These are phyloP conservation scores for Cyclospora cayetanensis DNA, from an alignment of 169 alveolate species.

Conservation along the genomic window DNA sequence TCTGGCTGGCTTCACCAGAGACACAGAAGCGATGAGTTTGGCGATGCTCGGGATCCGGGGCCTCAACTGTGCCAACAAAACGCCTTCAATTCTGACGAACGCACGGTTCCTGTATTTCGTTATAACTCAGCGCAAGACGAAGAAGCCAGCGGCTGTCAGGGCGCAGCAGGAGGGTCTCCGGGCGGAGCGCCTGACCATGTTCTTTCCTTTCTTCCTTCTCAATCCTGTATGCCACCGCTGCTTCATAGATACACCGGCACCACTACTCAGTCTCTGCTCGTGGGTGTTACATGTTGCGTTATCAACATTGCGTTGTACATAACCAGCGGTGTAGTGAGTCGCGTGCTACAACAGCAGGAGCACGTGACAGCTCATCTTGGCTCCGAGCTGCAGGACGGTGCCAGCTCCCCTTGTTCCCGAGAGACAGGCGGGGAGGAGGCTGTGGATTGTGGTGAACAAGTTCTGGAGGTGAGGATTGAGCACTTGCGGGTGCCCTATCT, in stretches of 20 bases:
- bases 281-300: slow-evolving; percentile 57
- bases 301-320: slow-evolving; percentile 47
- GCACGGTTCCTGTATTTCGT: no score
- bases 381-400: background rate
- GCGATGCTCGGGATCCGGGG: no score
- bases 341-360: slow-evolving; percentile 68
- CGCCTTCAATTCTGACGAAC: no score
- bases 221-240: background rate
- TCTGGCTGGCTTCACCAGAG: no score
- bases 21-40: no score
- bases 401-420: background rate
- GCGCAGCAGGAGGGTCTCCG: no score
- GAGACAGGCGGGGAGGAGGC: background rate
- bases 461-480: background rate
- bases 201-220: background rate
- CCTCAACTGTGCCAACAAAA: no score
- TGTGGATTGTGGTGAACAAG: background rate
- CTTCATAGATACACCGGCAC: slow-evolving; percentile 26
- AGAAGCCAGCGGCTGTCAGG: no score
- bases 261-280: slow-evolving; percentile 19
- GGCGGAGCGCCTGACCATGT: no score
- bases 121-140: no score
- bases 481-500: slow-evolving; percentile 56
- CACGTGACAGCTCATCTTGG: background rate
- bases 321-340: slow-evolving; percentile 53